A percentile compares a stretch with the other conserved stretches of the same genome.
Conservation (phyloP, 1,284 basidiomycete genomes). For the Ustilago nuda region DNA sequence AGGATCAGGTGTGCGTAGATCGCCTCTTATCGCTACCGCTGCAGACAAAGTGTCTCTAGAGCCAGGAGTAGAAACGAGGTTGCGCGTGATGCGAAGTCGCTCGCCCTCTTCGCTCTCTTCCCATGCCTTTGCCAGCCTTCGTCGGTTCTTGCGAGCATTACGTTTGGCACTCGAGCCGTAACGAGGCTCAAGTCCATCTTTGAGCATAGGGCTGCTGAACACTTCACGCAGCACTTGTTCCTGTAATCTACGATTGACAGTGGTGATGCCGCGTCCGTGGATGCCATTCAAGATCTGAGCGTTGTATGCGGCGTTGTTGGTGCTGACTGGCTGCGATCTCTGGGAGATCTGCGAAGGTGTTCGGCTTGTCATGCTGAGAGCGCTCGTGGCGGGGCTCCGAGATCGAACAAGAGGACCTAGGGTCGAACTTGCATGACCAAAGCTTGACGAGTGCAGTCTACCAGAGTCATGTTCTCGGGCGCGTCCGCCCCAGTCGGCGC, state of each 20-base stretch:
- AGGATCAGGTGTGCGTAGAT: conserved; percentile 36
- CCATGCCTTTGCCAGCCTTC: conserved; percentile 62
- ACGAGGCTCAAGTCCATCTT: conserved; percentile 43
- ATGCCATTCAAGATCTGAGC: conserved; percentile 42
- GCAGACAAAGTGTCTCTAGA: conserved; percentile 13
- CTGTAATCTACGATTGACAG: conserved; percentile 66
- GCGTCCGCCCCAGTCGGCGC: conserved; percentile 33
- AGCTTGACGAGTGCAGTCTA: conserved; percentile 35
- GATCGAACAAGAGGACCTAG: conserved; percentile 30
- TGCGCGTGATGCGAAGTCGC: conserved; percentile 37
- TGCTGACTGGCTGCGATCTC: conserved; percentile 22
- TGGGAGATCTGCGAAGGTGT: conserved; percentile 41
- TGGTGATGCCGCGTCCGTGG: conserved; percentile 63
- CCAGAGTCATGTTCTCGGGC: conserved; percentile 19
- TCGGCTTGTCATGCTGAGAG: conserved; percentile 40
- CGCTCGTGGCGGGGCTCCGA: conserved; percentile 32
- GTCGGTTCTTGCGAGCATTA: conserved; percentile 54
- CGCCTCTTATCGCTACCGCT: conserved; percentile 9
- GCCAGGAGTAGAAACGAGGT: conserved; percentile 22
- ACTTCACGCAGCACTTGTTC: conserved; percentile 68
- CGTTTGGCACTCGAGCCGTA: conserved; percentile 47
- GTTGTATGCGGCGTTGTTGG: not conserved
- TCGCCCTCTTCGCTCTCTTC: conserved; percentile 62
- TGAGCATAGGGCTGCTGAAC: conserved; percentile 59
- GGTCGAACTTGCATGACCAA: conserved; percentile 12